Percentiles rank a stretch among this genome's conserved stretches.
phyloP scores from a whole-genome alignment of 1,139 yeast genomes.

The Suhomyces taliae region DNA sequence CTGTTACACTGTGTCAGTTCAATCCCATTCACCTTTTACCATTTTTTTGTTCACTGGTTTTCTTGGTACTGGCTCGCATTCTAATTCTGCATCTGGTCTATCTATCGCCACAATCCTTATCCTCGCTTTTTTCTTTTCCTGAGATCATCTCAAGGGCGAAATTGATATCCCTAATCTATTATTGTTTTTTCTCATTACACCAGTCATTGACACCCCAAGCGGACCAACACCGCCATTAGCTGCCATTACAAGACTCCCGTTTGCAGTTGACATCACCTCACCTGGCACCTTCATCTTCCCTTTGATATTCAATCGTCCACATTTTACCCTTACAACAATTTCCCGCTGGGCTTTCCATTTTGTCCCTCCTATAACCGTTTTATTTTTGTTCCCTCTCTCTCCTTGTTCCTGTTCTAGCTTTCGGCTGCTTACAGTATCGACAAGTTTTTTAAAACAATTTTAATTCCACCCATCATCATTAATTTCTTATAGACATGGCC shows the following conservation, averaged over 20 bases:
- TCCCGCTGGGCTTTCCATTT: not conserved
- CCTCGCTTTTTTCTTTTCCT: slow-evolving; percentile 7
- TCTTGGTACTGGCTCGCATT: too few species aligned
- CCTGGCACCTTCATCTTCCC: not conserved
- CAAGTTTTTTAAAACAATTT: not conserved
- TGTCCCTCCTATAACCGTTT: not conserved
- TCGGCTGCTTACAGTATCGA: too few species aligned
- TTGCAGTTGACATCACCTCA: not conserved
- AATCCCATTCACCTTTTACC: too few species aligned
- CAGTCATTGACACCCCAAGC: not conserved
- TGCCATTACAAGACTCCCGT: not conserved
- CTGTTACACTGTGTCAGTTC: too few species aligned
- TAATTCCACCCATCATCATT: not conserved
- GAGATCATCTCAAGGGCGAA: slow-evolving; percentile 10
- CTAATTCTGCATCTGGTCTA: too few species aligned
- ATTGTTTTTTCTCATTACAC: not conserved
- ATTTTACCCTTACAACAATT: not conserved
- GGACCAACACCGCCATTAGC: not conserved
- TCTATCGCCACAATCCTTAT: slow-evolving; percentile 1
- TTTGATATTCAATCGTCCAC: too few species aligned
- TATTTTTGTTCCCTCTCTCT: not conserved
- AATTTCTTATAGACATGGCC: slow-evolving; percentile 40
- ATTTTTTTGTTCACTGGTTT: too few species aligned
- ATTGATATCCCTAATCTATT: slow-evolving; percentile 6
- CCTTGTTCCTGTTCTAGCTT: not conserved